phyloP scores from a whole-genome alignment of 2,329 filamentous ascomycete genomes.

The Pseudogymnoascus sp. region DNA sequence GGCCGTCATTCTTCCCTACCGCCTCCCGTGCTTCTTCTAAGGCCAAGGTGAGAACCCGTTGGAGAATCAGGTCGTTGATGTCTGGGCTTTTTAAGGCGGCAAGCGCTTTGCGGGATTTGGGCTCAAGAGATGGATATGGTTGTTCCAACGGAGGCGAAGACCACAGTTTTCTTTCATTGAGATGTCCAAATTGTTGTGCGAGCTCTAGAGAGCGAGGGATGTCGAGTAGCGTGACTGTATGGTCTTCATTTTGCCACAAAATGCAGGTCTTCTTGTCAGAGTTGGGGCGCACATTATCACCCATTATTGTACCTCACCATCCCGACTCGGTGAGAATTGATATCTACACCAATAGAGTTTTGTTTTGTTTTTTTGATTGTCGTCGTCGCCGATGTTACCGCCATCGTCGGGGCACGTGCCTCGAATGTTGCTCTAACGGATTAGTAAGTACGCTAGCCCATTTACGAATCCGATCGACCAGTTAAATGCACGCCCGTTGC shows the following conservation, averaged over 20 bases:
- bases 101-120: conserved; percentile 37
- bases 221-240: conserved; percentile 55
- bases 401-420: background rate
- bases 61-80: conserved; percentile 23
- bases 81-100: conserved; percentile 10
- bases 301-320: background rate
- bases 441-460: too few species aligned
- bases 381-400: background rate
- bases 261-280: conserved; percentile 28
- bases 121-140: conserved; percentile 47
- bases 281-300: conserved; percentile 16
- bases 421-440: background rate
- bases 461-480: too few species aligned
- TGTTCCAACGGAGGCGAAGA: conserved; percentile 34
- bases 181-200: conserved; percentile 43
- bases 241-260: conserved; percentile 46
- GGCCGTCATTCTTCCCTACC: background rate
- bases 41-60: conserved; percentile 23
- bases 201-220: conserved; percentile 63
- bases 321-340: too few species aligned
- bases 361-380: background rate
- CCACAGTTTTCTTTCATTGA: conserved; percentile 19
- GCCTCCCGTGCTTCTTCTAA: conserved; percentile 19
- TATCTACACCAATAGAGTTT: background rate
- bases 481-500: too few species aligned